Conservation (phyloP, 352 stramenopile species). For the Pythium aristosporum region DNA sequence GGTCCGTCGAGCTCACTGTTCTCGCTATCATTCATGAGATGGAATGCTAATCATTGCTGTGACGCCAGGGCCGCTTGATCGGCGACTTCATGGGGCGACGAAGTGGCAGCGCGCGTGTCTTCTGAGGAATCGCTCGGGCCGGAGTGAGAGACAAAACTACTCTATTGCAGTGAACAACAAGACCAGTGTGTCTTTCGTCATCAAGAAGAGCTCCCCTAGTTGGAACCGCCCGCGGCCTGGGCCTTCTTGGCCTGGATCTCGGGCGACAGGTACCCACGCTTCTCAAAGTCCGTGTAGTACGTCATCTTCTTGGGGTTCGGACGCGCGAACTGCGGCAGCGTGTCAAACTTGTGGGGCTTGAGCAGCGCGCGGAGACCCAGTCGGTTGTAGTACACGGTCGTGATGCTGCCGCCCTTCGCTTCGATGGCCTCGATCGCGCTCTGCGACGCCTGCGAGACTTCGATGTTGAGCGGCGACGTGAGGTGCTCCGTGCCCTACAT, state of each 20-base stretch:
- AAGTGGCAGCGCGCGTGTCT: conserved; percentile 24
- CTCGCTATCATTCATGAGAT: background rate
- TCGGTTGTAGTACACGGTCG: conserved; percentile 97
- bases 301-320: conserved; percentile 95
- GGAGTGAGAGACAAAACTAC: conserved; percentile 1
- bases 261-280: conserved; percentile 96
- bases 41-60: background rate
- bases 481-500: conserved; percentile 77
- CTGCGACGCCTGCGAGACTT: conserved; percentile 94
- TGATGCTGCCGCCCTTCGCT: conserved; percentile 91
- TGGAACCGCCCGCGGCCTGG: conserved; percentile 36
- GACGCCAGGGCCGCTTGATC: conserved; percentile 31
- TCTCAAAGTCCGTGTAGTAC: conserved; percentile 97
- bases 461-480: conserved; percentile 90
- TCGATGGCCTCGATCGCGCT: conserved; percentile 96
- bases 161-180: conserved; percentile 2
- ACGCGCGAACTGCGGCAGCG: conserved; percentile 90
- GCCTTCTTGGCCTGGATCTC: conserved; percentile 94
- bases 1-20: conserved; percentile 15
- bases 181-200: background rate
- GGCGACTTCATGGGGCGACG: conserved; percentile 16
- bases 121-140: conserved; percentile 12
- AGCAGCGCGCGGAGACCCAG: conserved; percentile 93
- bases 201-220: conserved; percentile 8
- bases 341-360: conserved; percentile 96